These are phyloP conservation scores for Candida manassasensis DNA, from an alignment of 805 yeast genomes.

Conservation along the genomic window DNA sequence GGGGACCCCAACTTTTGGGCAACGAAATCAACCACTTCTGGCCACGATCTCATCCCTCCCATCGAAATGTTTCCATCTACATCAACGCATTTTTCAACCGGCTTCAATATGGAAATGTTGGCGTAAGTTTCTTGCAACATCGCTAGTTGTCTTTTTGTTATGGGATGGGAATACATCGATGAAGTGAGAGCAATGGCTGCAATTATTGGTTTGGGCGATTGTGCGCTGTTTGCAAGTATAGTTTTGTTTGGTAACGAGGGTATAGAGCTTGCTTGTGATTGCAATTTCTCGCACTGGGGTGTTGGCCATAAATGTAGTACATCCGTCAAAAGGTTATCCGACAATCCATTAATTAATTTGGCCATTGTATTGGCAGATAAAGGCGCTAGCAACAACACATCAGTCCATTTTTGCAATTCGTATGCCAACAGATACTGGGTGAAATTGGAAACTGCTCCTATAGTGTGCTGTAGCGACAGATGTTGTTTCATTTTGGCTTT, in stretches of 20 bases:
- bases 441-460: conserved; percentile 5
- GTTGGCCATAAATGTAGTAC: conserved; percentile 21
- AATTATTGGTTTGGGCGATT: conserved; percentile 19
- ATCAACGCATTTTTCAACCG: conserved; percentile 23
- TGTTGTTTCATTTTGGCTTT: conserved; percentile 7
- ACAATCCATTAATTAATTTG: conserved; percentile 20
- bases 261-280: not conserved
- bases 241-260: conserved; percentile 8
- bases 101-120: conserved; percentile 20
- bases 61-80: conserved; percentile 23
- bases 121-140: conserved; percentile 20
- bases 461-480: not conserved
- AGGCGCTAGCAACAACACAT: conserved; percentile 22
- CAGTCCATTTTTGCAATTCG: conserved; percentile 23
- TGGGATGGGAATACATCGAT: conserved; percentile 24
- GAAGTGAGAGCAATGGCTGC: conserved; percentile 21
- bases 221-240: conserved; percentile 13
- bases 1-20: conserved; percentile 20
- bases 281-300: conserved; percentile 7
- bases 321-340: conserved; percentile 20
- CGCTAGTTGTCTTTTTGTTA: conserved; percentile 18
- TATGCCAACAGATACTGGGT: conserved; percentile 14
- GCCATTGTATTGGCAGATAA: conserved; percentile 23
- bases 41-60: conserved; percentile 28
- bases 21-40: conserved; percentile 22